A percentile compares a stretch with the other conserved stretches of the same genome.
phyloP scores from a whole-genome alignment of 2,329 filamentous ascomycete species.

The Stemphylium beticola region DNA sequence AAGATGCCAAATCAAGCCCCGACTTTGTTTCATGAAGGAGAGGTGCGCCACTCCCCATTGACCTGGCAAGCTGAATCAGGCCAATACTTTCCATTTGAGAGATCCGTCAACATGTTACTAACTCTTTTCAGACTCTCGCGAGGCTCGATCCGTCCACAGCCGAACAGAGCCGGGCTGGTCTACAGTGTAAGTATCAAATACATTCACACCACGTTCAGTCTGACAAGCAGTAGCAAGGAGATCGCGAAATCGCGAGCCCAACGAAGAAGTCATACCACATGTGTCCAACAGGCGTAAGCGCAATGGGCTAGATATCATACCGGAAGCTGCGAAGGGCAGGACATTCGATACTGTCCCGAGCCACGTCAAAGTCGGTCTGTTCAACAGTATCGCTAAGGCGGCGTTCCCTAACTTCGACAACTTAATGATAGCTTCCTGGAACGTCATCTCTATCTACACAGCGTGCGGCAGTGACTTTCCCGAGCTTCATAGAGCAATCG shows the following conservation, averaged over 20 bases:
- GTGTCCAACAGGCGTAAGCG: conserved; percentile 34
- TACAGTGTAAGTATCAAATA: conserved; percentile 8
- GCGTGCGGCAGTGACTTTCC: conserved; percentile 34
- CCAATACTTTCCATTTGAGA: too few species aligned
- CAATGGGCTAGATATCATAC: conserved; percentile 28
- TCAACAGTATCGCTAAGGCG: conserved; percentile 32
- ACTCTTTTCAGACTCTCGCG: conserved; percentile 23
- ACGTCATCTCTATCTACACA: conserved; percentile 38
- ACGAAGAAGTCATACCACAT: conserved; percentile 27
- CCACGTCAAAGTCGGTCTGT: conserved; percentile 34
- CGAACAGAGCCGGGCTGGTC: conserved; percentile 1
- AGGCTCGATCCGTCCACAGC: conserved; percentile 16
- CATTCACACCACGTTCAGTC: neutral
- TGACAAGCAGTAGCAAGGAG: conserved; percentile 5
- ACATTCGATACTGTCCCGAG: conserved; percentile 31
- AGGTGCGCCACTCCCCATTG: conserved; percentile 22
- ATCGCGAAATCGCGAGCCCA: conserved; percentile 13
- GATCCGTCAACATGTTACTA: neutral
- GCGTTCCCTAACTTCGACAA: conserved; percentile 42
- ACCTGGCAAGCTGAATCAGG: too few species aligned
- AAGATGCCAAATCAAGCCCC: conserved; percentile 20
- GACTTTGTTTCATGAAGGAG: conserved; percentile 24
- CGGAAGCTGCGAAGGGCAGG: conserved; percentile 29
- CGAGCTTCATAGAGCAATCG: conserved; percentile 33
- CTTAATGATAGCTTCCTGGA: conserved; percentile 41